phyloP scores from a whole-genome alignment of 345 rosid genomes.

The Populus simonii region DNA sequence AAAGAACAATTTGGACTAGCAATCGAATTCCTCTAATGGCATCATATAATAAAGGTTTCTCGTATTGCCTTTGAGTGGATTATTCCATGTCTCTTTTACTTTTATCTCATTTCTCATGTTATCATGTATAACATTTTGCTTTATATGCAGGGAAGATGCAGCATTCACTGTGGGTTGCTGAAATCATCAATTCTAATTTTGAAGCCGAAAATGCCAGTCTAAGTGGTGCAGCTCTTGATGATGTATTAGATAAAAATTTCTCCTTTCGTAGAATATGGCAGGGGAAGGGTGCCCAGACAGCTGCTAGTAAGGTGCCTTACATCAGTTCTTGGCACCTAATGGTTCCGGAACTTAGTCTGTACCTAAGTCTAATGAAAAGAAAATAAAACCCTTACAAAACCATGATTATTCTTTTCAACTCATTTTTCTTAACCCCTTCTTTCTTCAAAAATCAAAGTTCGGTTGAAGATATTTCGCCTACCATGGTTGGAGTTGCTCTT shows the following conservation, averaged over 20 bases:
- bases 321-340: slow-evolving; percentile 9
- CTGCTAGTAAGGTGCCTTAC: slow-evolving; percentile 73
- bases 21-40: slow-evolving; percentile 76
- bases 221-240: slow-evolving; percentile 42
- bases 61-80: slow-evolving; percentile 3
- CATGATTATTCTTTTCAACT: no score
- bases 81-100: not conserved
- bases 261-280: slow-evolving; percentile 92
- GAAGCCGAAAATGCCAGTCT: slow-evolving; percentile 45
- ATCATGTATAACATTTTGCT: slow-evolving; percentile 13
- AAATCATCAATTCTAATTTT: slow-evolving; percentile 51
- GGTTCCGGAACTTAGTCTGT: not conserved
- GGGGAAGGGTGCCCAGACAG: slow-evolving; percentile 75
- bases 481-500: not conserved
- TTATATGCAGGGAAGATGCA: slow-evolving; percentile 76
- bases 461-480: not conserved
- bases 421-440: not conserved
- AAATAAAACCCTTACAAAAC: not conserved
- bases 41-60: slow-evolving; percentile 79
- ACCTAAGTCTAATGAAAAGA: no score
- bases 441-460: not conserved
- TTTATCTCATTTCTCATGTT: not conserved
- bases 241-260: slow-evolving; percentile 51
- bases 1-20: slow-evolving; percentile 93
- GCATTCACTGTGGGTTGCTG: slow-evolving; percentile 88